Conservation (phyloP, 257 asterid species). For the Fraxinus quadrangulata region DNA sequence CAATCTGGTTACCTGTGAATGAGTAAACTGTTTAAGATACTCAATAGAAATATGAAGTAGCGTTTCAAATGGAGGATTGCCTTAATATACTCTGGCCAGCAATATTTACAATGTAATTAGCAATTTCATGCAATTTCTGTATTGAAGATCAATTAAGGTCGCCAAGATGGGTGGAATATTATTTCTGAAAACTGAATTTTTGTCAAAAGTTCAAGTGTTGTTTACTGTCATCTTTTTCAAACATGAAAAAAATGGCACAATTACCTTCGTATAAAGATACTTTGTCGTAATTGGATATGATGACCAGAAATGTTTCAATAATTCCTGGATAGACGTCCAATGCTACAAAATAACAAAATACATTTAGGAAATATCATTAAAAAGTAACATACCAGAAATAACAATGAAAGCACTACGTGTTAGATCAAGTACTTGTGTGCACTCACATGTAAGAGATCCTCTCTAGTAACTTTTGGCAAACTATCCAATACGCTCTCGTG, state of each 20-base stretch:
- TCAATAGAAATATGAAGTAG: not conserved
- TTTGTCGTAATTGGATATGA: constrained; percentile 88
- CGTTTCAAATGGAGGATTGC: not conserved
- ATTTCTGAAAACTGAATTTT: not conserved
- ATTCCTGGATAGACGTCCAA: constrained; percentile 86
- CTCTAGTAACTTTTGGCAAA: constrained; percentile 70
- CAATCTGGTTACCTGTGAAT: constrained; percentile 69
- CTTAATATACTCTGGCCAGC: not conserved
- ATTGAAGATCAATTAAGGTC: not conserved
- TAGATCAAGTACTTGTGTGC: constrained; percentile 4
- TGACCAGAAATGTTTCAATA: constrained; percentile 94
- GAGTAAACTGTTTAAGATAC: constrained; percentile 12
- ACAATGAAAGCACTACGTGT: constrained; percentile 6
- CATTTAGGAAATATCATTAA: constrained; percentile 13
- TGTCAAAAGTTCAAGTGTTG: not conserved
- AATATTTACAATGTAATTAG: not conserved
- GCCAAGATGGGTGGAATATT: not conserved
- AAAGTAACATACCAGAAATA: not conserved
- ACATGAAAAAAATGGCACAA: constrained; percentile 5
- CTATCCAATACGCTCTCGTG: constrained; percentile 74
- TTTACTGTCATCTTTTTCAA: not conserved
- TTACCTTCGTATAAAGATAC: constrained; percentile 74
- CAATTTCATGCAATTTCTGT: constrained; percentile 6
- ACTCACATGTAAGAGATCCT: constrained; percentile 78
- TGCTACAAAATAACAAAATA: constrained; percentile 50